These are phyloP conservation scores for Claviceps fusiformis DNA, from an alignment of 2,329 filamentous ascomycete genomes.

Conservation along the genomic window DNA sequence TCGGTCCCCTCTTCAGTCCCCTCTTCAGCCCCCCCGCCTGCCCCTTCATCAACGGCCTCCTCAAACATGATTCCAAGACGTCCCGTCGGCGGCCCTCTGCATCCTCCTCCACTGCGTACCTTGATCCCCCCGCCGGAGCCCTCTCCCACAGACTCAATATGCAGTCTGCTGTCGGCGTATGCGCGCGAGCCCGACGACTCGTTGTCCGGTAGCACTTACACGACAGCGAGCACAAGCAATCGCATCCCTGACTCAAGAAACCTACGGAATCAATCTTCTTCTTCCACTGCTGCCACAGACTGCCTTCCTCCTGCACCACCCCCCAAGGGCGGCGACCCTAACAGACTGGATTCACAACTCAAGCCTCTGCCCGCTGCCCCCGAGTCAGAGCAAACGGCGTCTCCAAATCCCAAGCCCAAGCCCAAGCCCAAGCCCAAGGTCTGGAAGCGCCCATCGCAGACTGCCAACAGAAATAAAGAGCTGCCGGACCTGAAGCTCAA, in stretches of 20 bases:
- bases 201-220: constrained; percentile 4
- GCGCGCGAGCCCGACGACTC: constrained; percentile 30
- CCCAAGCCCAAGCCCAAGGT: constrained; percentile 12
- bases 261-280: neutral
- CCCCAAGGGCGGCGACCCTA: constrained; percentile 13
- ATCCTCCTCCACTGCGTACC: constrained; percentile 3
- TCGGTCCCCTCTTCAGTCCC: too few species aligned
- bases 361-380: constrained; percentile 6
- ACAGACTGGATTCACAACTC: constrained; percentile 6
- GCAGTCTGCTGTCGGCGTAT: constrained; percentile 43
- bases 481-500: constrained; percentile 35
- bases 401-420: constrained; percentile 11
- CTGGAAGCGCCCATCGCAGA: constrained; percentile 39
- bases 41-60: constrained; percentile 5
- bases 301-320: constrained; percentile 9
- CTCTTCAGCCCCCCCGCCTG: neutral
- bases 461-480: constrained; percentile 31
- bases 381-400: constrained; percentile 12
- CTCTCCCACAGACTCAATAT: constrained; percentile 36
- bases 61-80: constrained; percentile 24
- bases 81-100: constrained; percentile 14
- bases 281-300: neutral
- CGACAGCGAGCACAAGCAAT: constrained; percentile 2
- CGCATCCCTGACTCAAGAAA: neutral
- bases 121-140: constrained; percentile 11